Conservation (phyloP, 495 filamentous ascomycete species). For the Ascobolus immersus region DNA sequence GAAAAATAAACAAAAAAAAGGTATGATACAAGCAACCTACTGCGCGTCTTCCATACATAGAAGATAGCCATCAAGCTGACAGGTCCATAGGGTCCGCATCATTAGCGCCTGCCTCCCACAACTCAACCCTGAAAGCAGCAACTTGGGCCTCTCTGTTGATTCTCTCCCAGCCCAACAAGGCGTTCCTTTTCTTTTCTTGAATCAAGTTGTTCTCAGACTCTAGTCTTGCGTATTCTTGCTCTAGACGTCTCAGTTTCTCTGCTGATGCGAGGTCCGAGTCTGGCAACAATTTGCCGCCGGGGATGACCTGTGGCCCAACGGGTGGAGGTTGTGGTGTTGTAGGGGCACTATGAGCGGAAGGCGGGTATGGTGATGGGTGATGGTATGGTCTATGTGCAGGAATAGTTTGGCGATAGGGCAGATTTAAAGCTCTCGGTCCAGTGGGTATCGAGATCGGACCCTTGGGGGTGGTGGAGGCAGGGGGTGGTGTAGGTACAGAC, state of each 20-base stretch:
- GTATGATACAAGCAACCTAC: too few species aligned
- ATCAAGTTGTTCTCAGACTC: conserved; percentile 11
- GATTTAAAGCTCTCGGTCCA: conserved; percentile 15
- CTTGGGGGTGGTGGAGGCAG: conserved; percentile 1
- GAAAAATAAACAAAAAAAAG: too few species aligned
- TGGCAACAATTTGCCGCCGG: conserved; percentile 12
- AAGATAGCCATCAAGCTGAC: too few species aligned
- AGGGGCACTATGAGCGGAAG: conserved; percentile 6
- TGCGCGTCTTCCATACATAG: too few species aligned
- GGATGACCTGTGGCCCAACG: conserved; percentile 12
- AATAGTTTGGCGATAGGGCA: conserved; percentile 14
- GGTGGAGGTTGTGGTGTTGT: background rate
- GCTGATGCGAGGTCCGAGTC: conserved; percentile 10
- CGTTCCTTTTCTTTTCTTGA: conserved; percentile 14
- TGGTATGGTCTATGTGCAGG: conserved; percentile 3
- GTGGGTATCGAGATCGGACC: conserved; percentile 10
- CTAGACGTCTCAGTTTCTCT: conserved; percentile 10
- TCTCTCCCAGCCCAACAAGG: conserved; percentile 13
- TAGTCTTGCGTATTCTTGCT: conserved; percentile 11
- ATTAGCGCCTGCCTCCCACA: too few species aligned
- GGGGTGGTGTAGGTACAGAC: background rate
- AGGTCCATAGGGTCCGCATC: too few species aligned
- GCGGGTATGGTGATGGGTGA: conserved; percentile 3
- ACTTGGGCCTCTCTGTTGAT: conserved; percentile 13
- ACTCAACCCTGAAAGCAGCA: conserved; percentile 13